Evolutionary conservation across 179 eudicot species (phyloP), one percentile per base, ranked within the genome.

Genomic region (Carnegiea gigantea): DNA sequence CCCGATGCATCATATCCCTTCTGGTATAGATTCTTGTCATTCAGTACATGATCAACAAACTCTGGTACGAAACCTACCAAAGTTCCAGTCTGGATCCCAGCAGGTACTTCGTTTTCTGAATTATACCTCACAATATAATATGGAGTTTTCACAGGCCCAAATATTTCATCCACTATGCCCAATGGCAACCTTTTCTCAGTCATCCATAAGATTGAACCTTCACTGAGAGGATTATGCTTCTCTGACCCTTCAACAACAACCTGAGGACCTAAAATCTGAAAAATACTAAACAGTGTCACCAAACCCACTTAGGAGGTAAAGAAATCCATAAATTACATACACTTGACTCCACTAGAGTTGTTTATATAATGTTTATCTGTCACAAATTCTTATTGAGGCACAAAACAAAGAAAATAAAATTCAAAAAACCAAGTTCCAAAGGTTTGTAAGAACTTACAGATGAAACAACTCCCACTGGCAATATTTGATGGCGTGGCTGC

Each of bases 1-100:
- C 95, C 95, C 40, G 99, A 95, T 62, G 97, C 99, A 88, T 95
- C 99, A 33, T 94, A 95, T 38, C 98, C 98, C 91, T 95, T 95
- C 83, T 90, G 87, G 89, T 92, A 90, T 77, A 95, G 90, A 83
- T 70, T 89, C 75, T 85, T 80, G 87, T 90, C 89, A 71, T 89
- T 90, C 57, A 95, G 91, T 46, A 94, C 91, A 70, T 90, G 94
- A 76, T 82, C 86, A 68, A 86, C 93, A 82, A 94, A 95, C 73
- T 94, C 98, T 8, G 87, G 85, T 81, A 95, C 98, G 84, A 91
- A 95, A 43, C 98, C 95, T 79, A 94, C 81, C 15, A 48, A 71
- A 75, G 92, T 89, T 64, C 98, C 99, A 82, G 78, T 83, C 76
- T 89, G 85, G 77, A 95, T 84, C 49, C 90, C 95, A 24, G 90